Conservation (phyloP, 148 eudicot genomes). For the Fagopyrum tataricum region DNA sequence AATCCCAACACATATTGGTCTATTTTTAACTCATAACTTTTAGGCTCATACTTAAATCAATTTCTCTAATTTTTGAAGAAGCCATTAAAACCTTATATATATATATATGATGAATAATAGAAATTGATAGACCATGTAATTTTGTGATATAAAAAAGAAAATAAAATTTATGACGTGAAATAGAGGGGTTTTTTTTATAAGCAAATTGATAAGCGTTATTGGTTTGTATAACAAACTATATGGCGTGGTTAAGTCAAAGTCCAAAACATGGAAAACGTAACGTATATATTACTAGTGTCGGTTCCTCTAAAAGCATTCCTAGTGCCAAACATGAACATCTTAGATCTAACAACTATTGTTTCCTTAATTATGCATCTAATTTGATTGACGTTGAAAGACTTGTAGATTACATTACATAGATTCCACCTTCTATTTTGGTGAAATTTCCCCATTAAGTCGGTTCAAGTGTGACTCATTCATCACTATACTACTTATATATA, state of each 20-base stretch:
- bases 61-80: no score
- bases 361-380: neutral
- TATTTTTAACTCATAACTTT: no score
- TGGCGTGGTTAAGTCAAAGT: neutral
- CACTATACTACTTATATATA: no score
- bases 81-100: no score
- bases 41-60: no score
- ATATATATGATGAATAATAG: no score
- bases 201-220: neutral
- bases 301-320: neutral
- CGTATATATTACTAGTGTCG: neutral
- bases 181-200: neutral
- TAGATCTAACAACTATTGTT: neutral
- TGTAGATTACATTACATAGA: neutral
- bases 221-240: slow-evolving; percentile 1
- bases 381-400: neutral
- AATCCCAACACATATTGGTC: no score
- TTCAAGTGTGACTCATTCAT: neutral
- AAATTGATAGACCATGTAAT: no score
- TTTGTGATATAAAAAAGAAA: no score
- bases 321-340: neutral
- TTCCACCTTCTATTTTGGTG: neutral
- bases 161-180: neutral
- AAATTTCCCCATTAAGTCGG: neutral
- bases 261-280: neutral